These are phyloP conservation scores for Solanum chacoense DNA, from an alignment of 305 asterid species.

Conservation along the genomic window DNA sequence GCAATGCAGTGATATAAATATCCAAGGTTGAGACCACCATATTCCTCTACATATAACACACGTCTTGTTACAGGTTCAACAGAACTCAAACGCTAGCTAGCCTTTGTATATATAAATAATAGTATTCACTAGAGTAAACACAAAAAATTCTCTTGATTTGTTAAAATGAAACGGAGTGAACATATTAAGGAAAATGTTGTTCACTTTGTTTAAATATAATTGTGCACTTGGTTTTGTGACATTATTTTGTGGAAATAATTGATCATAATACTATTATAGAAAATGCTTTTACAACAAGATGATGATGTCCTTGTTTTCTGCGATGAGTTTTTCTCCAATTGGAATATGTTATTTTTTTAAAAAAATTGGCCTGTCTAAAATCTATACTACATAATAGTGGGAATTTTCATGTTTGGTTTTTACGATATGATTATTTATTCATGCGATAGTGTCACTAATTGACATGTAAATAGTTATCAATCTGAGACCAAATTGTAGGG, in stretches of 20 bases:
- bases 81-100: not conserved
- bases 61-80: not conserved
- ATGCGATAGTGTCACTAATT: not conserved
- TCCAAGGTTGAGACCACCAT: slow-evolving; percentile 98
- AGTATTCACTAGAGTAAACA: not conserved
- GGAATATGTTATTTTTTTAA: too few species aligned
- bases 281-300: not conserved
- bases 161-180: not conserved
- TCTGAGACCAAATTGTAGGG: not conserved
- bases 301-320: not conserved
- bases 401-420: not conserved
- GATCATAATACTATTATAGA: not conserved
- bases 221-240: not conserved
- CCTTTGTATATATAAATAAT: not conserved
- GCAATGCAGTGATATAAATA: slow-evolving; percentile 96
- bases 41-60: slow-evolving; percentile 28
- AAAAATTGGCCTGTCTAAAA: not conserved
- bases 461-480: not conserved
- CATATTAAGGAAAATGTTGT: not conserved
- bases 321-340: not conserved
- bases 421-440: not conserved
- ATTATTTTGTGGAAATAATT: not conserved
- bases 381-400: not conserved
- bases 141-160: not conserved
- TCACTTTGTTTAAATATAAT: not conserved